Evolutionary conservation across 176 grass and related monocot species (phyloP).

Genomic region (Bonia amplexicaulis): DNA sequence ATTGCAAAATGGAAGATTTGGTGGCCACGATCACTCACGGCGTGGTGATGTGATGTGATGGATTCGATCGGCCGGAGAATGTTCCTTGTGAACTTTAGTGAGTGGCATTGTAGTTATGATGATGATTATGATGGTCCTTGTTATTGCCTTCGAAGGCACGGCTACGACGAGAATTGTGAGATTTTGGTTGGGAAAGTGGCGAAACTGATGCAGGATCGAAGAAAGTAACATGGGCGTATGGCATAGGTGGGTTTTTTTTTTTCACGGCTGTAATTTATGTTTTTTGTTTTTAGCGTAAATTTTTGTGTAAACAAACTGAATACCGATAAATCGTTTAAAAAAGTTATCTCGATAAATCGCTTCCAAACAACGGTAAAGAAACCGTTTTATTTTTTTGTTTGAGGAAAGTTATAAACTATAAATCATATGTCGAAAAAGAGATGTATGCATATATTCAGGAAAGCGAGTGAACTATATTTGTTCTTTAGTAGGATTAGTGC

Average conservation of each 20-base stretch:
- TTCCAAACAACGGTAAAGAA: too few relatives aligned
- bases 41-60: slow-evolving; percentile 22
- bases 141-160: slow-evolving; percentile 62
- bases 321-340: too few relatives aligned
- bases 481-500: background rate
- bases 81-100: background rate
- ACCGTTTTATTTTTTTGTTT: too few relatives aligned
- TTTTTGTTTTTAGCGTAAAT: too few relatives aligned
- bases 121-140: slow-evolving; percentile 20
- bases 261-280: fast-evolving
- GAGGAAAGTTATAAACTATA: too few relatives aligned
- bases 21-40: background rate
- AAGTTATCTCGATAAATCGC: too few relatives aligned
- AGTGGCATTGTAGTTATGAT: background rate
- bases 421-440: too few relatives aligned
- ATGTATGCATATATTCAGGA: background rate
- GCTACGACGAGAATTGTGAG: background rate
- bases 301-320: too few relatives aligned
- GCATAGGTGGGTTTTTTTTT: background rate
- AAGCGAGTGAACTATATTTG: background rate
- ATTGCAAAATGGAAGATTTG: slow-evolving; percentile 37
- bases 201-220: background rate
- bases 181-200: slow-evolving; percentile 15
- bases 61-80: slow-evolving; percentile 5
- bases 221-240: background rate